Conservation (phyloP, 23 red algal species). For the Gracilaria vermiculophylla region DNA sequence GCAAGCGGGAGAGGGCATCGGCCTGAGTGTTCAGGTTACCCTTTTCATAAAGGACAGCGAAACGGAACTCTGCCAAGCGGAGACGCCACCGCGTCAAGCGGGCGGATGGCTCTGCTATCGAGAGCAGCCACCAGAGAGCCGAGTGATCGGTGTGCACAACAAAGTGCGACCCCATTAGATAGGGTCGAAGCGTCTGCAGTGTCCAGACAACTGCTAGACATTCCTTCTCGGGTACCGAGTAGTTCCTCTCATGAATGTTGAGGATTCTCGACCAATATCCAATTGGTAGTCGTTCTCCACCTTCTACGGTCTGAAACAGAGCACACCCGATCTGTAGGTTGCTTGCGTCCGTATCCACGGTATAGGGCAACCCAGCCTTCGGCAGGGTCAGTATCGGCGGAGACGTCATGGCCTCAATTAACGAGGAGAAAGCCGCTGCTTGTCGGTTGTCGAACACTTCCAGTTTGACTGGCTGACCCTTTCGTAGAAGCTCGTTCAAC, state of each 20-base stretch:
- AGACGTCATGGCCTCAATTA: neutral
- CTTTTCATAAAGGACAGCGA: neutral
- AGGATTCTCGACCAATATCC: constrained; percentile 22
- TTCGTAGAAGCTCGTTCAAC: constrained; percentile 8
- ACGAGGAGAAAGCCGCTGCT: constrained; percentile 11
- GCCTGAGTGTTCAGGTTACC: neutral
- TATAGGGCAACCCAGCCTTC: neutral
- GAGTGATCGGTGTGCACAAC: neutral
- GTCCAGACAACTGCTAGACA: too few species aligned
- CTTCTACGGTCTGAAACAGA: constrained; percentile 8
- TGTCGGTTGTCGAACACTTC: neutral
- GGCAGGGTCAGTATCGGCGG: constrained; percentile 31
- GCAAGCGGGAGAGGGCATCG: too few species aligned
- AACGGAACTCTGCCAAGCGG: neutral
- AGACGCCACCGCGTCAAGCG: constrained; percentile 8
- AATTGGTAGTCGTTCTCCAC: constrained; percentile 8
- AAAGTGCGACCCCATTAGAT: neutral
- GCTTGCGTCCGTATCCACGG: too few species aligned
- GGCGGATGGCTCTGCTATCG: neutral
- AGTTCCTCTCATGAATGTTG: constrained; percentile 36
- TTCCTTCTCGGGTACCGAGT: constrained; percentile 25
- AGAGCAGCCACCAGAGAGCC: neutral
- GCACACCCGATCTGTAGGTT: constrained; percentile 13
- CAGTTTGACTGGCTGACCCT: too few species aligned
- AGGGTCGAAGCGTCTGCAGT: neutral